Conservation (phyloP, 2,329 filamentous ascomycete species). For the Epichloe gansuensis region DNA sequence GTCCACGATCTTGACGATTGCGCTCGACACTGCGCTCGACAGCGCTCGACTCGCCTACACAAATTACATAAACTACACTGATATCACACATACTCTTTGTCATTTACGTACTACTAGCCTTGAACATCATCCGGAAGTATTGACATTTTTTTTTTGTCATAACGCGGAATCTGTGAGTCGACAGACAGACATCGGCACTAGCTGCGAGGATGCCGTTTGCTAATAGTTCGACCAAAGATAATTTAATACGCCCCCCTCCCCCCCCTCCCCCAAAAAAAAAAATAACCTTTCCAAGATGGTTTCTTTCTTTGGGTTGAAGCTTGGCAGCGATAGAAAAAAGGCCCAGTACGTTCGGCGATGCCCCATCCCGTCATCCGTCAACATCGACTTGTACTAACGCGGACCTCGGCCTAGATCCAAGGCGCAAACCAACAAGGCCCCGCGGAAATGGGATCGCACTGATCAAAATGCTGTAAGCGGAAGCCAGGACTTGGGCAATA, state of each 20-base stretch:
- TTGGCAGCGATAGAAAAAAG: constrained; percentile 45
- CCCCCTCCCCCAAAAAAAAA: too few species aligned
- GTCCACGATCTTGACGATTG: background rate
- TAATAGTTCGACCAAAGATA: background rate
- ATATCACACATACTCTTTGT: background rate
- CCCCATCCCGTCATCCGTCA: constrained; percentile 5
- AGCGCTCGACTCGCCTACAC: too few species aligned
- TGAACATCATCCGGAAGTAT: background rate
- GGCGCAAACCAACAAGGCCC: constrained; percentile 9
- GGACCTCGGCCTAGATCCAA: constrained; percentile 1
- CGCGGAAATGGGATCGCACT: constrained; percentile 18
- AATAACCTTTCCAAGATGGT: constrained; percentile 30
- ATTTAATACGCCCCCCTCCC: background rate
- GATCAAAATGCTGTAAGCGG: constrained; percentile 22
- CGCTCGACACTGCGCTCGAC: background rate
- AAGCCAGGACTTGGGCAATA: constrained; percentile 24
- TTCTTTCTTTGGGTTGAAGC: constrained; percentile 45
- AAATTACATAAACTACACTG: background rate
- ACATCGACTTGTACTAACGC: background rate
- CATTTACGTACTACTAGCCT: background rate
- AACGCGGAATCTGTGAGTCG: background rate
- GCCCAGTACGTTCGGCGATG: constrained; percentile 22
- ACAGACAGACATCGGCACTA: background rate
- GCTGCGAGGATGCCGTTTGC: background rate
- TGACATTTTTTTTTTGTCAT: background rate